Percentiles rank a stretch among this genome's conserved stretches.
These are phyloP conservation scores for Cyberlindnera xishuangbannaensis DNA, from an alignment of 805 yeast species.

Conservation along the genomic window DNA sequence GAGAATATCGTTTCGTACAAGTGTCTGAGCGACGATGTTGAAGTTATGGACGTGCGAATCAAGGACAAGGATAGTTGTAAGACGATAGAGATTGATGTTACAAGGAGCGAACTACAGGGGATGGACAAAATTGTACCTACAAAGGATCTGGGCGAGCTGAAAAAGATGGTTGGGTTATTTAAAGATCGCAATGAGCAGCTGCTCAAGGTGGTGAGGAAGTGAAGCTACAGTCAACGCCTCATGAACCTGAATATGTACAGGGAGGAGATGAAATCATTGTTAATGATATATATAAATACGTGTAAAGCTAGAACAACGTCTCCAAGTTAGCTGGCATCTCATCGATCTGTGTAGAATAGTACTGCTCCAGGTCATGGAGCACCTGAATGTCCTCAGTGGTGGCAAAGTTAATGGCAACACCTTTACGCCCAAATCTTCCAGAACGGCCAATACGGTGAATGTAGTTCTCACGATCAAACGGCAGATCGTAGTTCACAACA, in stretches of 20 bases:
- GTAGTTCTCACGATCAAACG: slow-evolving; percentile 89
- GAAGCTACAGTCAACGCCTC: too few species aligned
- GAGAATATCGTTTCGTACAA: slow-evolving; percentile 7
- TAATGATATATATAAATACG: too few species aligned
- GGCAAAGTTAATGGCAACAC: slow-evolving; percentile 93
- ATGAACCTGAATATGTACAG: too few species aligned
- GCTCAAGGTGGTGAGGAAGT: slow-evolving; percentile 4
- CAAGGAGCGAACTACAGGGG: slow-evolving; percentile 15
- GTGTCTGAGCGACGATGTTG: slow-evolving; percentile 18
- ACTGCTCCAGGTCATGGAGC: slow-evolving; percentile 68
- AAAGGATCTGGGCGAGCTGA: slow-evolving; percentile 13
- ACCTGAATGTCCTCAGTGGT: slow-evolving; percentile 71
- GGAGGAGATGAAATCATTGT: too few species aligned
- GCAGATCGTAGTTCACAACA: slow-evolving; percentile 93
- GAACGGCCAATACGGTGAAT: slow-evolving; percentile 97
- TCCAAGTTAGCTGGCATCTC: slow-evolving; percentile 76
- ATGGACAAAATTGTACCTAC: slow-evolving; percentile 8
- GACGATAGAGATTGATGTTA: slow-evolving; percentile 20
- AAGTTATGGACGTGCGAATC: slow-evolving; percentile 14
- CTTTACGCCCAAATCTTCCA: slow-evolving; percentile 98
- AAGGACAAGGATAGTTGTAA: slow-evolving; percentile 22
- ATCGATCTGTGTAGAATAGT: slow-evolving; percentile 67
- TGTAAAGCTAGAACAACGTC: too few species aligned
- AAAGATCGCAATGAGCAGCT: slow-evolving; percentile 19
- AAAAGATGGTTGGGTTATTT: slow-evolving; percentile 16